Conservation (phyloP, 208 protist genomes). For the Trypanosoma lewisi region DNA sequence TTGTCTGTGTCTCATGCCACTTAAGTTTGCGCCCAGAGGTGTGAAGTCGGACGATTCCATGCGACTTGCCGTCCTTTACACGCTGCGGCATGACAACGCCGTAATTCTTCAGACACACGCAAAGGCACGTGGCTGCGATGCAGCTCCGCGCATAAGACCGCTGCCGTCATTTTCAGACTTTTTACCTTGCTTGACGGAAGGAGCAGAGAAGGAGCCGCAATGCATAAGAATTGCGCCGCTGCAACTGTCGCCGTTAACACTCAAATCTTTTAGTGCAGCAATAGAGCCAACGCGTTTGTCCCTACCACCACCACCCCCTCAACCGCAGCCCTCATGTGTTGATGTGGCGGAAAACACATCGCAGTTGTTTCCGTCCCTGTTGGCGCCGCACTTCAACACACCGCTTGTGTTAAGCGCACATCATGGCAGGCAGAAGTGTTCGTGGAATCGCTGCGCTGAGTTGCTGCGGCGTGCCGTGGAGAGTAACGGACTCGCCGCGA, state of each 20-base stretch:
- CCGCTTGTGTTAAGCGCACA: not conserved
- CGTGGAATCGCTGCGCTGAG: not conserved
- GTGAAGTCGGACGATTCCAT: not conserved
- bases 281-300: not conserved
- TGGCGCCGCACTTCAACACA: not conserved
- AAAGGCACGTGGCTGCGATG: not conserved
- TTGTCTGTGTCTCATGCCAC: constrained; percentile 10
- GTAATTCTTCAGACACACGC: constrained; percentile 11
- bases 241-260: not conserved
- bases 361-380: not conserved
- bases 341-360: not conserved
- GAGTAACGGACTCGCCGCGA: not conserved
- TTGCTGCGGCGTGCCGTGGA: not conserved
- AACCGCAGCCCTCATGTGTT: too few relatives aligned
- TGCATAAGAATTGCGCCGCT: not conserved
- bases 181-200: constrained; percentile 1
- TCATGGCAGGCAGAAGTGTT: not conserved
- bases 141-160: not conserved
- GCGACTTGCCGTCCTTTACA: constrained; percentile 15
- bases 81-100: constrained; percentile 12
- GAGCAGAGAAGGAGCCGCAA: not conserved
- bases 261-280: not conserved
- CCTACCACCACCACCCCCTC: not conserved
- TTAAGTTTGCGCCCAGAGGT: constrained; percentile 12
- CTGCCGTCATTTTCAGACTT: not conserved